Base-by-base conservation (phyloP, 345 rosid genomes). In the Triadica sebifera region DNA sequence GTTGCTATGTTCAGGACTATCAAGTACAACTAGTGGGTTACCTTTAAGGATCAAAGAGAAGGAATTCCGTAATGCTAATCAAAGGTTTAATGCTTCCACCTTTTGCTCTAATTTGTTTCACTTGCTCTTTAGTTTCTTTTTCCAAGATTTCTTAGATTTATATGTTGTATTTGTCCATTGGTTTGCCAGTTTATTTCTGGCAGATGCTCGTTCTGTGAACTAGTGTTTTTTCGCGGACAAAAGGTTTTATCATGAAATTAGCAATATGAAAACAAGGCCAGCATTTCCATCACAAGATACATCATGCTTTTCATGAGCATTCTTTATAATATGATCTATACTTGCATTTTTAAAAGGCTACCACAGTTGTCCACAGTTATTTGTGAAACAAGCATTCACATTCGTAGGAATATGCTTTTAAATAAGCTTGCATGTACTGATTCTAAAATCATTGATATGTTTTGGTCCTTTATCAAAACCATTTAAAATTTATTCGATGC, bases 1-100 rank as follows among this genome's bases (percentile, higher is more conserved):
- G 12, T 61, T 77, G 61, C 57, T 71, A 41, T 70, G 39, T 82
- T 25, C 89, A 92, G 94, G 91, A 83, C 72, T 87, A 71, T 84
- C 89, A 2, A 84, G 86, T 78, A 83, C 70, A 74, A 62, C 68
- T 74, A 19, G 62, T 74, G 86, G 85, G 5, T 65, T 81, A 25
- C 79, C 86, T 71, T 56, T 71, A 6, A 86, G 79, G 75, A 20
- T 82, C 37, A 79, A 86, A 8, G 78, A 61, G 68, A 83, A 81
- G 74, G 75, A 77, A 69, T 66, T 79, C 57, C 73, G 22, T 70
- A 78, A 77, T 77, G 63, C 65, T 60, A 77, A 73, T 73, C 69
- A 71, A 78, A 90, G 97, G 93, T 92, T 72, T 75, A 38, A 66
- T 80, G 45, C 61, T 43, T 22, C 3, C 52, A 53, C 12, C 41